These are phyloP conservation scores for Coemansia sp. DNA, from an alignment of 192 early-diverging fungal species.

Conservation along the genomic window DNA sequence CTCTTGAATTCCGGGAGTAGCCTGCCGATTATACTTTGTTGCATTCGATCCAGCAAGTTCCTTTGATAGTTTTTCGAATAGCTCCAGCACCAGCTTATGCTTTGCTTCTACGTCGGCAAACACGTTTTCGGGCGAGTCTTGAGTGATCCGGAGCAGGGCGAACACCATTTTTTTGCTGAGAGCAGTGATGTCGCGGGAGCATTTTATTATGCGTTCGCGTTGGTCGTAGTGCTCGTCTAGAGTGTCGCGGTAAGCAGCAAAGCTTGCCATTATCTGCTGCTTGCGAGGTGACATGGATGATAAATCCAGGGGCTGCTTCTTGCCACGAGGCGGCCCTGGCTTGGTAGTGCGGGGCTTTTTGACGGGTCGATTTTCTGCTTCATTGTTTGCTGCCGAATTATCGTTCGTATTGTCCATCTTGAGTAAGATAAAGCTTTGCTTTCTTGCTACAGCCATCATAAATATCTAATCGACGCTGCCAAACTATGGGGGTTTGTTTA, in stretches of 20 bases:
- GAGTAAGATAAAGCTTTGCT: background rate
- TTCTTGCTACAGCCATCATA: background rate
- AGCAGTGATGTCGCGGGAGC: slow-evolving; percentile 54
- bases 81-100: slow-evolving; percentile 28
- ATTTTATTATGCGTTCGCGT: slow-evolving; percentile 53
- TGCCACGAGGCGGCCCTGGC: background rate
- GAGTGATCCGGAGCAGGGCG: slow-evolving; percentile 45
- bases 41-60: slow-evolving; percentile 49
- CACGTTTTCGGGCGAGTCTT: slow-evolving; percentile 20
- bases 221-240: slow-evolving; percentile 53
- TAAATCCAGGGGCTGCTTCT: background rate
- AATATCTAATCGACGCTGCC: too few relatives aligned
- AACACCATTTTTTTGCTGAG: slow-evolving; percentile 57
- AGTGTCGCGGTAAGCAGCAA: slow-evolving; percentile 28
- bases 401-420: background rate
- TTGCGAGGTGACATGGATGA: slow-evolving; percentile 8
- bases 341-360: slow-evolving; percentile 2
- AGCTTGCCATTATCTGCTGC: slow-evolving; percentile 16
- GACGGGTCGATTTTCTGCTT: background rate
- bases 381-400: background rate
- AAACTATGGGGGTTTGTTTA: background rate
- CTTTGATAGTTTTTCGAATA: slow-evolving; percentile 25
- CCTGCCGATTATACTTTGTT: slow-evolving; percentile 38
- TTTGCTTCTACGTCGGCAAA: slow-evolving; percentile 39
- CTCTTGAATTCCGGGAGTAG: slow-evolving; percentile 46